A percentile compares a stretch with the other conserved stretches of the same genome.
Evolutionary conservation across 2,329 filamentous ascomycete species (phyloP).

Genomic region (Microdochium nivale): DNA sequence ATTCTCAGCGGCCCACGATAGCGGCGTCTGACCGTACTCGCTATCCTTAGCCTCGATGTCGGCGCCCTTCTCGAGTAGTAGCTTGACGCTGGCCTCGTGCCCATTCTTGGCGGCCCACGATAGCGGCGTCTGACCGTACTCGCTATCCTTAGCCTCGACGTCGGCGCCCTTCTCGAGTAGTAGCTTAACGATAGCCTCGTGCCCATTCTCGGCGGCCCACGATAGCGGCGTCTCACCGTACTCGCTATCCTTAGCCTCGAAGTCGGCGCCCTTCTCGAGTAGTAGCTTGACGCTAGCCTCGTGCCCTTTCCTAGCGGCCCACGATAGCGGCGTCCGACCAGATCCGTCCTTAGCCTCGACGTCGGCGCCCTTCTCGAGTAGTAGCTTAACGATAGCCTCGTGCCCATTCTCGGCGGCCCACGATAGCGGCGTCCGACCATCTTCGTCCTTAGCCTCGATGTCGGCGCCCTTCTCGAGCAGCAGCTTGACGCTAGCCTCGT

Average conservation of each 20-base stretch:
- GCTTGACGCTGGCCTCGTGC: not conserved
- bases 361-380: not conserved
- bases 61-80: not conserved
- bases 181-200: not conserved
- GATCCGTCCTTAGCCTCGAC: not conserved
- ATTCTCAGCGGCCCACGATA: not conserved
- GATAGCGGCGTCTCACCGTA: not conserved
- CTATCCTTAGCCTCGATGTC: too few relatives aligned
- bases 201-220: not conserved
- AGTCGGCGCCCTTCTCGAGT: not conserved
- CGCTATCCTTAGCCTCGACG: not conserved
- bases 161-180: not conserved
- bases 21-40: not conserved
- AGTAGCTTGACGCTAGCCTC: not conserved
- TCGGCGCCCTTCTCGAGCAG: not conserved
- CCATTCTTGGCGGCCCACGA: not conserved
- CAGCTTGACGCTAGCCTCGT: not conserved
- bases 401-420: not conserved
- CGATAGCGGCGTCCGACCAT: not conserved
- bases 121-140: not conserved
- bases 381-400: not conserved
- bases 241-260: not conserved
- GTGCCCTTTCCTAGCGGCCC: not conserved
- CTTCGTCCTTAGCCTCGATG: not conserved
- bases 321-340: not conserved